These are phyloP conservation scores for Diutina rugosa DNA, from an alignment of 1,139 yeast species.

Conservation along the genomic window DNA sequence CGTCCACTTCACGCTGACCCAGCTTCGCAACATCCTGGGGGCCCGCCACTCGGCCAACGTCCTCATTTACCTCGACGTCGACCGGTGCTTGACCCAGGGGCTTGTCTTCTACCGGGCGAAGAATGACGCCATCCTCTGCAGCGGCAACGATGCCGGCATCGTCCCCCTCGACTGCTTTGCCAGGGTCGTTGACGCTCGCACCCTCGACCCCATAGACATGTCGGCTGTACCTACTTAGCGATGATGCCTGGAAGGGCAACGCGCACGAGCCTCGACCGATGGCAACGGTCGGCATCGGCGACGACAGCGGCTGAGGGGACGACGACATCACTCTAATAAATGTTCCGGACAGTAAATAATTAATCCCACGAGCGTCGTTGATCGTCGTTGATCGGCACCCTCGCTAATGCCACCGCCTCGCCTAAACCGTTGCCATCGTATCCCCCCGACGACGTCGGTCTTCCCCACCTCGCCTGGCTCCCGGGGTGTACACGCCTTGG, in stretches of 20 bases:
- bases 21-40: slow-evolving; percentile 40
- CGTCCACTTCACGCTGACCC: slow-evolving; percentile 48
- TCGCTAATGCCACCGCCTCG: too few relatives aligned
- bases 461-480: neutral
- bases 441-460: neutral
- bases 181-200: neutral
- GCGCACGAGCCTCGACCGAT: neutral
- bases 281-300: neutral
- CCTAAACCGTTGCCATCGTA: too few relatives aligned
- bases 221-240: neutral
- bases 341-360: too few relatives aligned
- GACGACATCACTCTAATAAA: too few relatives aligned
- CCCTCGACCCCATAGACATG: neutral
- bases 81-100: slow-evolving; percentile 29
- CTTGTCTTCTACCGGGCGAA: slow-evolving; percentile 49
- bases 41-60: slow-evolving; percentile 50
- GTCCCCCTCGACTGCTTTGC: neutral
- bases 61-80: slow-evolving; percentile 48
- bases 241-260: neutral
- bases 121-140: slow-evolving; percentile 64
- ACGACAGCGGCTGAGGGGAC: neutral
- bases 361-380: too few relatives aligned
- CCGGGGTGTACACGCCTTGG: neutral
- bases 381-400: too few relatives aligned
- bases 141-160: slow-evolving; percentile 31